Conservation (phyloP, 306 rosid genomes). For the Vicia faba region DNA sequence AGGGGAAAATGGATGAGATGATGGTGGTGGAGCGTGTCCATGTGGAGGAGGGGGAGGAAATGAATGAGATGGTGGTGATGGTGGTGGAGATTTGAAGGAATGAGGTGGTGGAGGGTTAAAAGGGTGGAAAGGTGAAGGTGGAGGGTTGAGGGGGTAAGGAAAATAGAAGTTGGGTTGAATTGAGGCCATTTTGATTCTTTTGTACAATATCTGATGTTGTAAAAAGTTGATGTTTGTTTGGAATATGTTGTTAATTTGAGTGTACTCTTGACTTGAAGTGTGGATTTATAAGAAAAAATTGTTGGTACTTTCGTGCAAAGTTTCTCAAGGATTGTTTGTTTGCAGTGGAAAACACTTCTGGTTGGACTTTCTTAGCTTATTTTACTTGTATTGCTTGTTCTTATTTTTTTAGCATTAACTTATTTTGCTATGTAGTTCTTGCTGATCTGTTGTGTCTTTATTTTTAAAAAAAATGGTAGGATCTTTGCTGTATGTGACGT, state of each 20-base stretch:
- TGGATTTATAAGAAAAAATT: conserved; percentile 32
- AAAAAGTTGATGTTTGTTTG: conserved; percentile 23
- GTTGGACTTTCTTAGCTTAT: conserved; percentile 34
- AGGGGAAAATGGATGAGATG: conserved; percentile 23
- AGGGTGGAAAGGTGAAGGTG: conserved; percentile 37
- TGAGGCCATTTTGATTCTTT: conserved; percentile 49
- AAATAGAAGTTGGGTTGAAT: conserved; percentile 37
- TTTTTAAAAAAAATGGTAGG: not conserved
- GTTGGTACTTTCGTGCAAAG: conserved; percentile 59
- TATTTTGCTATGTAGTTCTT: not conserved
- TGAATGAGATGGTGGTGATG: conserved; percentile 17
- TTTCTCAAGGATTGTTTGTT: conserved; percentile 55
- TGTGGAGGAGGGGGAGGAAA: conserved; percentile 26
- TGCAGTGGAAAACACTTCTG: conserved; percentile 70
- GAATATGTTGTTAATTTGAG: conserved; percentile 19
- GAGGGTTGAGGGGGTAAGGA: conserved; percentile 47
- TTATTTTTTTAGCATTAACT: conserved; percentile 5
- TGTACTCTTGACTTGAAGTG: conserved; percentile 43
- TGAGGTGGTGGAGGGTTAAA: conserved; percentile 40
- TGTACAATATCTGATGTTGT: not conserved
- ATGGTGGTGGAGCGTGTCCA: conserved; percentile 37
- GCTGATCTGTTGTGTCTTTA: not conserved
- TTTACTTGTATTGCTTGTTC: conserved; percentile 30
- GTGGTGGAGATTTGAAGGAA: conserved; percentile 22
- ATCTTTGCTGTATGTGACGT: not conserved